Evolutionary conservation across 202 grass and related monocot genomes (phyloP).

Genomic region (Carex arenaria): DNA sequence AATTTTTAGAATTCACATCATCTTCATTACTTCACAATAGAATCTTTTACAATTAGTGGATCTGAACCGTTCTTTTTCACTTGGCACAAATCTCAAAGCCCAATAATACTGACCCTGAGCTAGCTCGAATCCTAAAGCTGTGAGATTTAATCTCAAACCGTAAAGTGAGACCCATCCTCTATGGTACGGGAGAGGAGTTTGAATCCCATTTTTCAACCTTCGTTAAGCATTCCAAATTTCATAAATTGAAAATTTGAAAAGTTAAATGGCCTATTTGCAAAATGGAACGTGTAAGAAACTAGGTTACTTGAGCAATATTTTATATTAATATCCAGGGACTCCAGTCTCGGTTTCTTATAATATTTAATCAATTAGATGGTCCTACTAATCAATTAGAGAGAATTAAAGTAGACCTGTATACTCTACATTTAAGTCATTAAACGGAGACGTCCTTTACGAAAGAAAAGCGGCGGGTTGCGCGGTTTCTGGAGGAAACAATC

Average conservation of each 20-base stretch:
- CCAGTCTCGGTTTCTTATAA: conserved; percentile 4
- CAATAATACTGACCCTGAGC: no score
- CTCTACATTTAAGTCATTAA: not conserved
- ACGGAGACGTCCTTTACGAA: not conserved
- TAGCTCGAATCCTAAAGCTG: no score
- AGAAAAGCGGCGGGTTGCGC: not conserved
- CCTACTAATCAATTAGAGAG: conserved; percentile 3
- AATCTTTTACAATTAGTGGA: no score
- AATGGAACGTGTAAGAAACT: not conserved
- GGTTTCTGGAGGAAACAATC: not conserved
- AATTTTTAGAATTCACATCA: no score
- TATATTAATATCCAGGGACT: not conserved
- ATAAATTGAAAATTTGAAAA: not conserved
- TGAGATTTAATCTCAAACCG: no score
- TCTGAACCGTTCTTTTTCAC: no score
- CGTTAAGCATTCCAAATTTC: not conserved
- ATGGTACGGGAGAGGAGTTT: no score
- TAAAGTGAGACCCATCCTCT: no score
- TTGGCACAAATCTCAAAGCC: no score
- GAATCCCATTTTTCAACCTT: not conserved
- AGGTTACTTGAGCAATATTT: conserved; percentile 1
- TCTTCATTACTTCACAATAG: no score
- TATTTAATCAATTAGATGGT: not conserved
- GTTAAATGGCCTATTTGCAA: not conserved
- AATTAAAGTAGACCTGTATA: not conserved